Evolutionary conservation across 768 basidiomycete genomes (phyloP), one percentile per base, ranked within the genome.

Genomic region (Phylloporus rhodoxanthus): DNA sequence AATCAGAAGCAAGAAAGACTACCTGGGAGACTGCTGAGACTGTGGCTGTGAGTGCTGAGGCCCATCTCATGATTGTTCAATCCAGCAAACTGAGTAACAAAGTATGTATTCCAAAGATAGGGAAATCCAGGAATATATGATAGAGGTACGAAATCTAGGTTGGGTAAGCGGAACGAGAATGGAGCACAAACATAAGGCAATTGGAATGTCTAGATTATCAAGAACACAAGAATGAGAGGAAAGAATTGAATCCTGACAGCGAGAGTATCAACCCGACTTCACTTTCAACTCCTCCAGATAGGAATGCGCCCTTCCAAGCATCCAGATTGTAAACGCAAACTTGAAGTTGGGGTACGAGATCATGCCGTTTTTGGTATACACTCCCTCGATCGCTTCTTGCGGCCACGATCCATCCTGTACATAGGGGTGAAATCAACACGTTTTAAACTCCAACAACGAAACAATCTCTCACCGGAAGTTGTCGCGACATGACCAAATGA

Each of bases 361-460:
- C 25, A 88, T 83, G 58, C 86, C 87, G 20, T 80, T 89, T 62
- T 91, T 91, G 72, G 91, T 93, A 67, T 91, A 91, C 20, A 92
- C 80, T 7, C 92, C 91, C 59, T 94, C 92, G 38, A 94, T 92
- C n/a, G 89, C 89, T 68, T 98, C 95, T 64, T 95, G 92, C 2
- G 90, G 77, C 95, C 96, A 99, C 3, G 91, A 88, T 11, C 96
- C 96, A 60, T 98, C 86, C 82, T 90, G 53, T 34, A 0, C n/a
- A n/a, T n/a, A n/a, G n/a, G n/a, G 32, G 7, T 50, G 19, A 28
- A 0, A 10, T 54, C 29, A 48, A 51, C 28, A 34, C 30, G 29
- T 20, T 43, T 47, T 32, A 26, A 15, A 9, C 30, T 38, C 26
- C 20, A 20, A n/a, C 15, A 10, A 20, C n/a, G 37, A 36, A 26